Percentiles rank a stretch among this genome's conserved stretches.
phyloP scores from a whole-genome alignment of 768 basidiomycete species.

The Suillus subluteus region DNA sequence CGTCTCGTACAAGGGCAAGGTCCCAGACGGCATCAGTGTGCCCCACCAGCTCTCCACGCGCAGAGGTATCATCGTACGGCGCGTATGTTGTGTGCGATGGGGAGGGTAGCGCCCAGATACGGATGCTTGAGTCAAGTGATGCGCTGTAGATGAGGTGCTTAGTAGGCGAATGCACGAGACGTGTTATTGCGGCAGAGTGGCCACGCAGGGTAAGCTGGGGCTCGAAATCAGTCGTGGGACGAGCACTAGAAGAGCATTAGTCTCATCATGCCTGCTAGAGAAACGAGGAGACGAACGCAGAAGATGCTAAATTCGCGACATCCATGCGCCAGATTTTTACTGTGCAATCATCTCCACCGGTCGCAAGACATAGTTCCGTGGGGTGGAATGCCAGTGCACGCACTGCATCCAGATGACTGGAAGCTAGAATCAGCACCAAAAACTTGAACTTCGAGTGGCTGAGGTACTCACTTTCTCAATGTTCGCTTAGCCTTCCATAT shows the following conservation, averaged over 20 bases:
- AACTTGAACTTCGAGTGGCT: slow-evolving; percentile 10
- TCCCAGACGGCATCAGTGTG: slow-evolving; percentile 99
- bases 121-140: slow-evolving; percentile 91
- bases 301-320: slow-evolving; percentile 70
- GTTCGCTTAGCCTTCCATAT: slow-evolving; percentile 88
- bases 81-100: slow-evolving; percentile 87
- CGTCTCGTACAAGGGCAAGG: slow-evolving; percentile 81
- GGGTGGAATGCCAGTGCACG: slow-evolving; percentile 91
- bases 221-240: slow-evolving; percentile 84
- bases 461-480: slow-evolving; percentile 76
- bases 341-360: slow-evolving; percentile 93
- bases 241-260: slow-evolving; percentile 46
- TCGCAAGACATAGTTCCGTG: slow-evolving; percentile 82
- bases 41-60: slow-evolving; percentile 81
- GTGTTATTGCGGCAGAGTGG: slow-evolving; percentile 89
- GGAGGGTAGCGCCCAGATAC: slow-evolving; percentile 84
- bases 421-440: slow-evolving; percentile 14
- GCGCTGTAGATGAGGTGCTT: slow-evolving; percentile 86
- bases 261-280: slow-evolving; percentile 12
- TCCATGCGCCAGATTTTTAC: slow-evolving; percentile 97
- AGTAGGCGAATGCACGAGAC: slow-evolving; percentile 77
- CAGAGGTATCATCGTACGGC: slow-evolving; percentile 80
- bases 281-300: slow-evolving; percentile 59
- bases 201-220: slow-evolving; percentile 93
- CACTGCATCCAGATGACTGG: slow-evolving; percentile 91